These are phyloP conservation scores for Metarhizium humberi DNA, from an alignment of 2,329 filamentous ascomycete genomes.

Conservation along the genomic window DNA sequence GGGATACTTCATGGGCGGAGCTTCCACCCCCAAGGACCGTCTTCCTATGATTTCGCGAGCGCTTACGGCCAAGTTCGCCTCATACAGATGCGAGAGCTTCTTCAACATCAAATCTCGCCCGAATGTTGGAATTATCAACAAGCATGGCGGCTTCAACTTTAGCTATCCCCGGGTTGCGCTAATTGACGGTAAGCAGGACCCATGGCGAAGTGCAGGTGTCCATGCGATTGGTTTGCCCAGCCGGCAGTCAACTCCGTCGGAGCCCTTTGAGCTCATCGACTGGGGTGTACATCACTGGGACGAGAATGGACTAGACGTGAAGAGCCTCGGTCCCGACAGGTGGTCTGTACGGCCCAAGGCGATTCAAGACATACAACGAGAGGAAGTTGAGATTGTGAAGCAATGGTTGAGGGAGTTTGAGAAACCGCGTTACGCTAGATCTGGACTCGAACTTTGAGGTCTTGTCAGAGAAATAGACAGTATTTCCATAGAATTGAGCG, in stretches of 20 bases:
- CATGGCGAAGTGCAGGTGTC: slow-evolving; percentile 67
- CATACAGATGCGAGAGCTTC: slow-evolving; percentile 51
- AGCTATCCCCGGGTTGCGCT: slow-evolving; percentile 66
- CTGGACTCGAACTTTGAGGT: too few relatives aligned
- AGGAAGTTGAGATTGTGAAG: slow-evolving; percentile 52
- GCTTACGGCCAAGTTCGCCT: slow-evolving; percentile 53
- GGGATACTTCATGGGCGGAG: slow-evolving; percentile 71
- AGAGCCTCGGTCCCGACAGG: slow-evolving; percentile 24
- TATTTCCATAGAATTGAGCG: too few relatives aligned
- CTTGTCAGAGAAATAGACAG: too few relatives aligned
- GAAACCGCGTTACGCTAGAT: not conserved
- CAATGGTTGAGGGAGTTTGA: slow-evolving; percentile 55
- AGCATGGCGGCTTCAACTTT: slow-evolving; percentile 65
- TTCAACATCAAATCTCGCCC: slow-evolving; percentile 62
- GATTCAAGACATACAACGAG: slow-evolving; percentile 48
- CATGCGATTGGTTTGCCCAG: slow-evolving; percentile 53
- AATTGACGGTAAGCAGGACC: slow-evolving; percentile 69
- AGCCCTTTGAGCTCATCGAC: slow-evolving; percentile 66
- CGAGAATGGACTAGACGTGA: slow-evolving; percentile 48
- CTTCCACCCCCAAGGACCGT: slow-evolving; percentile 52
- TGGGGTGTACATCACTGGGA: slow-evolving; percentile 79
- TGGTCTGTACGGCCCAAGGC: slow-evolving; percentile 53
- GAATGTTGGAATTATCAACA: slow-evolving; percentile 60
- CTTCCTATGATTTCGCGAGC: slow-evolving; percentile 65
- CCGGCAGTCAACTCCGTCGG: slow-evolving; percentile 48